Base-by-base conservation (phyloP, 139 green algal genomes). In the Closterium sp. region DNA sequence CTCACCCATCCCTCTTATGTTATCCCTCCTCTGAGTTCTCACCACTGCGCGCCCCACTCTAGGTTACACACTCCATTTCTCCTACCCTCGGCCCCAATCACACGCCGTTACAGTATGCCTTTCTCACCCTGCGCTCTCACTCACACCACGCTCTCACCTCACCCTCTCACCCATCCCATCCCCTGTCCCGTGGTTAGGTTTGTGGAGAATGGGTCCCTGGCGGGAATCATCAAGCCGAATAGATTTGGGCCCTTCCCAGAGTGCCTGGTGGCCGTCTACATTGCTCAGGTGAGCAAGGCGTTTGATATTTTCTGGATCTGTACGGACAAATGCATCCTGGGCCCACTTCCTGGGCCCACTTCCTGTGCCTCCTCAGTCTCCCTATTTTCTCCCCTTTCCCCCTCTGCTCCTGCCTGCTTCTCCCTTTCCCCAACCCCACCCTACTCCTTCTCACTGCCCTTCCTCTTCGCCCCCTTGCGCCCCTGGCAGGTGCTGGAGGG, bases 211-310 rank as follows among this genome's bases (percentile, higher is more conserved):
- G 98, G 98, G 0, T 95, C 97, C 0, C 93, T 99, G 55, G 95
- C 96, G 0, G 93, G 91, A 34, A 93, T 98, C 31, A 98, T 99
- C 94, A 98, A 98, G 89, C 95, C 96, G n/a, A 96, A 94, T 91
- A 97, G 97, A 84, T 99, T 98, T 93, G 97, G 97, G 21, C 95
- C 95, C 19, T 98, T 99, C 69, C 95, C 97, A 9, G 98, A 99
- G 95, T 94, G 94, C 28, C 94, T 99, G 38, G 96, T 96, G 33
- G 97, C 97, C 3, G 94, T 99, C 9, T 99, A 98, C 94, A 98
- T 98, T 36, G 95, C 96, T 12, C 97, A 98, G 94, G 95, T 95
- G 30, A 1, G 38, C 1, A 66, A n/a, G n/a, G 38, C 16, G 38
- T 5, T 10, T 9, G 4, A 66, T 66, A 19, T 16, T n/a, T 7